Base-by-base conservation (phyloP, 225 moss, liverwort and hornwort species). In the Polytrichum commune region DNA sequence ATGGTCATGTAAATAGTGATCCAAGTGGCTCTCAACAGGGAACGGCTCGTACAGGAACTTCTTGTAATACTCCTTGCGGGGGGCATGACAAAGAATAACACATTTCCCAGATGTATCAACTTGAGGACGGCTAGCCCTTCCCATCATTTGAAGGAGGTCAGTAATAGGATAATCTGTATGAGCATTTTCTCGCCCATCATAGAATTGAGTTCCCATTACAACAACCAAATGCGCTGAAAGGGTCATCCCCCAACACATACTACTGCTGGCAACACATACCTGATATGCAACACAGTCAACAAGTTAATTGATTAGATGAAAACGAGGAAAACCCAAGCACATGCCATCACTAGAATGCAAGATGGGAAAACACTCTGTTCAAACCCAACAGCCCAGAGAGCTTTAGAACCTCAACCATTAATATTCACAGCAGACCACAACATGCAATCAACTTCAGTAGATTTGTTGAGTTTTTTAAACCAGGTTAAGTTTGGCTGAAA, bases 221-320 rank as follows among this genome's bases (percentile, higher is more conserved):
- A 95, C 93, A 29, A 95, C 93, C 72, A 95, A 65, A 72, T 95
- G 93, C 62, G 93, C 93, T 23, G 90, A 85, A 13, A 91, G 70
- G 56, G 91, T 91, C 93, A 95, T 93, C 68, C 95, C 95, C 95
- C 95, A 95, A 79, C 95, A 95, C 90, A 93, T 90, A 68, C 91
- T 95, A 70, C 95, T 95, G 72, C 91, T 93, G 62, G 93, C 91
- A 29, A 95, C 95, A 87, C 93, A 93, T 55, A 95, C 91, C 83
- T 88, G 79, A 29, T 32, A 66, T 75, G 62, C 26, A 27, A 55
- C 70, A 80, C 68, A 32, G 46, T 13, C 46, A 46, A 16, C 60
- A 60, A 20, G 7, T 2, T 20, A n/a, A 22, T 23, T 60, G 7
- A 9, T 57, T 60, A 60, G 2, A 46, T 13, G 16, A 3, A 46